A percentile compares a stretch with the other conserved stretches of the same genome.
These are phyloP conservation scores for Medicago truncatula DNA, from an alignment of 306 rosid genomes.

Conservation along the genomic window DNA sequence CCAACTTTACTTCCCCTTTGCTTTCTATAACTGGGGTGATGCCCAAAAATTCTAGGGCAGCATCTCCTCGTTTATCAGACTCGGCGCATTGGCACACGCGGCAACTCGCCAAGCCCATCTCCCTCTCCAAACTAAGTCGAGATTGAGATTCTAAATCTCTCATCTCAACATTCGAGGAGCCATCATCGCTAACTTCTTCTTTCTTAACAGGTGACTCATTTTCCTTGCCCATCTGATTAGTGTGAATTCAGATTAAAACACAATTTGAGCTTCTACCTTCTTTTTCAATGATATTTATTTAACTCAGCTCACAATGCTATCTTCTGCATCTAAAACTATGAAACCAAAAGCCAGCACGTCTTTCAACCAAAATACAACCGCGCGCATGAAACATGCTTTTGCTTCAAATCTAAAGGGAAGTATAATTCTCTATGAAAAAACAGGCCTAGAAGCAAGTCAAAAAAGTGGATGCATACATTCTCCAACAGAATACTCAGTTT, in stretches of 20 bases:
- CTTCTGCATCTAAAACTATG: slow-evolving; percentile 28
- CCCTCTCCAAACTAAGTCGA: slow-evolving; percentile 66
- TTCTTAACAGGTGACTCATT: slow-evolving; percentile 42
- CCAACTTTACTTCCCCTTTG: slow-evolving; percentile 48
- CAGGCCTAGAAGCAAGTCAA: slow-evolving; percentile 24
- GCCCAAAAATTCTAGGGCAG: slow-evolving; percentile 71
- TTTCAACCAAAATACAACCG: slow-evolving; percentile 21
- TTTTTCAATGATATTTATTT: slow-evolving; percentile 32
- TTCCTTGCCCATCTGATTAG: slow-evolving; percentile 57
- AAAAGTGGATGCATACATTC: slow-evolving; percentile 2
- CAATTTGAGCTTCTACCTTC: slow-evolving; percentile 40
- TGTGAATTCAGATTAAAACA: slow-evolving; percentile 36
- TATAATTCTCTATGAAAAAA: not conserved
- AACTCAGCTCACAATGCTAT: slow-evolving; percentile 24
- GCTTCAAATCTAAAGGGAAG: slow-evolving; percentile 11
- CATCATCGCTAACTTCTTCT: slow-evolving; percentile 47
- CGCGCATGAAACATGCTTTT: slow-evolving; percentile 3
- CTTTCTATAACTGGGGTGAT: slow-evolving; percentile 57
- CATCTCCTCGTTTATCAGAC: slow-evolving; percentile 88
- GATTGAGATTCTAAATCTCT: slow-evolving; percentile 60
- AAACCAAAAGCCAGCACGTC: slow-evolving; percentile 23
- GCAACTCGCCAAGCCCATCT: slow-evolving; percentile 59
- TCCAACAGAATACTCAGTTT: no score
- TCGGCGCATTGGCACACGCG: slow-evolving; percentile 98
- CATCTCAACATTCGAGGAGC: slow-evolving; percentile 48